Conservation (phyloP, 2,329 filamentous ascomycete genomes). For the Penicillium sp. region DNA sequence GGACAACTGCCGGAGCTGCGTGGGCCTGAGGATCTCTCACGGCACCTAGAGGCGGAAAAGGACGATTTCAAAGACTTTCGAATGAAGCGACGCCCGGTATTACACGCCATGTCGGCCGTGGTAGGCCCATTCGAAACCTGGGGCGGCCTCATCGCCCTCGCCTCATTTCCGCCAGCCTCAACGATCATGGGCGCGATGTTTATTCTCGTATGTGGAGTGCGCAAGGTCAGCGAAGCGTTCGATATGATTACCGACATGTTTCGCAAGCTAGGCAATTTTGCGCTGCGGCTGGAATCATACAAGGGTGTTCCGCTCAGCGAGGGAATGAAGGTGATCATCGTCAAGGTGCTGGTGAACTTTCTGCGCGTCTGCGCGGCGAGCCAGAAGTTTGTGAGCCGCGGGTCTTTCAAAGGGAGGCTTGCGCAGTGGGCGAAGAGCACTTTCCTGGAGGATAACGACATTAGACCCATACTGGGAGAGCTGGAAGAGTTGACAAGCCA, state of each 20-base stretch:
- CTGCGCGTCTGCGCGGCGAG: slow-evolving; percentile 18
- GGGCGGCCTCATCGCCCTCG: neutral
- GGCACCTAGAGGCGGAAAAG: slow-evolving; percentile 6
- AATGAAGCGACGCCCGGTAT: neutral
- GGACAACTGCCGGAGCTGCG: neutral
- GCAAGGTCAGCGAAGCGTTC: slow-evolving; percentile 20
- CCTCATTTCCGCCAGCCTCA: slow-evolving; percentile 13
- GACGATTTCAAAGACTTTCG: slow-evolving; percentile 14
- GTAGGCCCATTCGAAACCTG: slow-evolving; percentile 4
- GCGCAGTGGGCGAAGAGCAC: slow-evolving; percentile 14
- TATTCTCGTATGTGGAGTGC: slow-evolving; percentile 10
- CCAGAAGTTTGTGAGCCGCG: slow-evolving; percentile 14
- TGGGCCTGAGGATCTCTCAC: slow-evolving; percentile 1
- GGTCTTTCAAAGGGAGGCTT: slow-evolving; percentile 13
- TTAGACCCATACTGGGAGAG: slow-evolving; percentile 5
- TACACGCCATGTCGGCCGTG: neutral
- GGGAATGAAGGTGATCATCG: slow-evolving; percentile 1
- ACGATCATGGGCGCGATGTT: slow-evolving; percentile 15
- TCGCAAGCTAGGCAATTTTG: slow-evolving; percentile 17
- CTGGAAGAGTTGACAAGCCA: slow-evolving; percentile 18
- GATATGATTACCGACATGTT: slow-evolving; percentile 16
- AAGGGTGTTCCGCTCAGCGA: neutral
- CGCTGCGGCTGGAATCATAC: slow-evolving; percentile 15
- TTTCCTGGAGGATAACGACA: slow-evolving; percentile 8
- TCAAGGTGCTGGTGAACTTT: slow-evolving; percentile 2